Conservation (phyloP, 768 basidiomycete species). For the Leccinum truebloodii region DNA sequence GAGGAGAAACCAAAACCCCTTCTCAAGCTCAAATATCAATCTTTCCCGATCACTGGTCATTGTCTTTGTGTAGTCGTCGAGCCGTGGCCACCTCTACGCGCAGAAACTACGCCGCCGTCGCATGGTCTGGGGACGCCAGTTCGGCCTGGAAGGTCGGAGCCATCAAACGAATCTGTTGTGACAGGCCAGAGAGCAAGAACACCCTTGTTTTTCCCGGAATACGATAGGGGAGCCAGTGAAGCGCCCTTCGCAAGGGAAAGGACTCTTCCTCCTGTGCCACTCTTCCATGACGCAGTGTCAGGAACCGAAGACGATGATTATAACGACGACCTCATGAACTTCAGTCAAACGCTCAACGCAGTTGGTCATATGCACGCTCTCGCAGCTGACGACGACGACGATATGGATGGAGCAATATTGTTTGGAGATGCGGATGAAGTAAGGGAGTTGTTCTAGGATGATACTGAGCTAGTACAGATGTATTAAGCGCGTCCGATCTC, state of each 20-base stretch:
- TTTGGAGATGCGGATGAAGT: constrained; percentile 85
- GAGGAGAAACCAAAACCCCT: constrained; percentile 73
- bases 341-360: constrained; percentile 70
- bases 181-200: constrained; percentile 45
- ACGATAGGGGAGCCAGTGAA: constrained; percentile 44
- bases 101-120: constrained; percentile 35
- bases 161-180: constrained; percentile 21
- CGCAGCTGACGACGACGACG: constrained; percentile 72
- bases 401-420: constrained; percentile 69
- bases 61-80: constrained; percentile 84
- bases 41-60: constrained; percentile 68
- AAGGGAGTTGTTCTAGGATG: constrained; percentile 49
- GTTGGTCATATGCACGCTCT: constrained; percentile 57
- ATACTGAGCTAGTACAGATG: constrained; percentile 10
- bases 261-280: constrained; percentile 42
- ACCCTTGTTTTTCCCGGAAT: constrained; percentile 76
- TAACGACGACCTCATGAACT: constrained; percentile 62
- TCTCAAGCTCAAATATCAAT: constrained; percentile 65
- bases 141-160: constrained; percentile 27
- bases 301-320: constrained; percentile 35
- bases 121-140: constrained; percentile 30
- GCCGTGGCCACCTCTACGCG: constrained; percentile 65
- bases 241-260: constrained; percentile 31
- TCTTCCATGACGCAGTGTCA: constrained; percentile 38
- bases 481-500: constrained; percentile 74